phyloP scores from a whole-genome alignment of 208 protist species.

The Leishmania amazonensis region DNA sequence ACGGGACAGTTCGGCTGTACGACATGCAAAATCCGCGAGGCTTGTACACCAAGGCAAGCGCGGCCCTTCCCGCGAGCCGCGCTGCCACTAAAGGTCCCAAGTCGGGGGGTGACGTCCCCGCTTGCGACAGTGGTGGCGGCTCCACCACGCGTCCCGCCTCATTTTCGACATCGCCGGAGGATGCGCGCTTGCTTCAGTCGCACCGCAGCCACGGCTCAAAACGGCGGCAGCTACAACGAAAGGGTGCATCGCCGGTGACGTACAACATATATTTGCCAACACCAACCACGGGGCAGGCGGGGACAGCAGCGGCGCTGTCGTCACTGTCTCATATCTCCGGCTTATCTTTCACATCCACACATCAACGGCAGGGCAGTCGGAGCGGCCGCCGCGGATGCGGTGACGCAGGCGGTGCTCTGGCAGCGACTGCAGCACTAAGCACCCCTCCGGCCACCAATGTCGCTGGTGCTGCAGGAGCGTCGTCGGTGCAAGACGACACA shows the following conservation, averaged over 20 bases:
- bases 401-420: neutral
- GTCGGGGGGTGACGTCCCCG: neutral
- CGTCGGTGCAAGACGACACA: neutral
- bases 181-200: too few relatives aligned
- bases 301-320: neutral
- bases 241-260: neutral
- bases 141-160: neutral
- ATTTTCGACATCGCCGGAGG: neutral
- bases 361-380: constrained; percentile 1
- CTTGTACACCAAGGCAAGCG: neutral
- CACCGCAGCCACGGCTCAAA: neutral
- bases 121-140: neutral
- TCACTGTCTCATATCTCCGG: neutral
- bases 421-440: neutral
- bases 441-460: neutral
- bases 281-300: too few relatives aligned
- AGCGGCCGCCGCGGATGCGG: neutral
- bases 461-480: neutral
- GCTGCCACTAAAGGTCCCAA: neutral
- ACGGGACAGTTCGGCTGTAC: constrained; percentile 13
- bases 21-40: constrained; percentile 12
- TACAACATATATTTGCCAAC: constrained; percentile 13
- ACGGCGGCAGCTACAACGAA: neutral
- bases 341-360: neutral
- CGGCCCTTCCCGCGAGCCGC: neutral